Evolutionary conservation across 257 asterid species (phyloP).

Genomic region (Scutellaria minor): DNA sequence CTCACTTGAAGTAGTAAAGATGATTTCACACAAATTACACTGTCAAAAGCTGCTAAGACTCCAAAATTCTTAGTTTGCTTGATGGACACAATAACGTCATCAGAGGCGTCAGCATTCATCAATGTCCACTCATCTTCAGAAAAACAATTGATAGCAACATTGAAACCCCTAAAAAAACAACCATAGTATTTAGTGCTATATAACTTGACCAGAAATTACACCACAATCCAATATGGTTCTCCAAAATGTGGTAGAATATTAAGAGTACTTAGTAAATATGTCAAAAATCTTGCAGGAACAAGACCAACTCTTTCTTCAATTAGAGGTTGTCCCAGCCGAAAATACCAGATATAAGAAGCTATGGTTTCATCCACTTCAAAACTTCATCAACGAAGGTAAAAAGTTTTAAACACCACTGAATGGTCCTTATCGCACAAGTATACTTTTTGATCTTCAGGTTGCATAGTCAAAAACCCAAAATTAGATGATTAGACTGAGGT

Average conservation of each 20-base stretch:
- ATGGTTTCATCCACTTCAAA: slow-evolving; percentile 10
- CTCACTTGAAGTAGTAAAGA: slow-evolving; percentile 54
- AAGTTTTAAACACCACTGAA: not conserved
- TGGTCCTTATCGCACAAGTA: not conserved
- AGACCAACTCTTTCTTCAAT: not conserved
- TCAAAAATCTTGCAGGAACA: slow-evolving; percentile 14
- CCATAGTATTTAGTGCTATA: slow-evolving; percentile 18
- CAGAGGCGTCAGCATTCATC: slow-evolving; percentile 36
- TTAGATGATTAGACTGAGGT: not conserved
- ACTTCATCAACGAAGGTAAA: slow-evolving; percentile 11
- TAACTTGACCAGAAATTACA: slow-evolving; percentile 18
- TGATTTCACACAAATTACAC: slow-evolving; percentile 49
- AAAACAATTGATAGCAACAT: slow-evolving; percentile 50
- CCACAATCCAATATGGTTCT: slow-evolving; percentile 9
- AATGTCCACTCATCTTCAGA: slow-evolving; percentile 60
- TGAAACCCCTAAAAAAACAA: slow-evolving; percentile 47
- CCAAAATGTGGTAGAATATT: slow-evolving; percentile 1
- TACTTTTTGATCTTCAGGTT: slow-evolving; percentile 7
- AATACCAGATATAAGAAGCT: not conserved
- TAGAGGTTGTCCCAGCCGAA: slow-evolving; percentile 16
- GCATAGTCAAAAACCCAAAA: not conserved
- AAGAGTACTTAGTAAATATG: slow-evolving; percentile 1
- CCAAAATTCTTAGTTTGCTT: slow-evolving; percentile 38
- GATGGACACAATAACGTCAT: slow-evolving; percentile 38
- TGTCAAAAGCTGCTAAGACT: slow-evolving; percentile 33